phyloP scores from a whole-genome alignment of 345 rosid genomes.

The Corymbia maculata region DNA sequence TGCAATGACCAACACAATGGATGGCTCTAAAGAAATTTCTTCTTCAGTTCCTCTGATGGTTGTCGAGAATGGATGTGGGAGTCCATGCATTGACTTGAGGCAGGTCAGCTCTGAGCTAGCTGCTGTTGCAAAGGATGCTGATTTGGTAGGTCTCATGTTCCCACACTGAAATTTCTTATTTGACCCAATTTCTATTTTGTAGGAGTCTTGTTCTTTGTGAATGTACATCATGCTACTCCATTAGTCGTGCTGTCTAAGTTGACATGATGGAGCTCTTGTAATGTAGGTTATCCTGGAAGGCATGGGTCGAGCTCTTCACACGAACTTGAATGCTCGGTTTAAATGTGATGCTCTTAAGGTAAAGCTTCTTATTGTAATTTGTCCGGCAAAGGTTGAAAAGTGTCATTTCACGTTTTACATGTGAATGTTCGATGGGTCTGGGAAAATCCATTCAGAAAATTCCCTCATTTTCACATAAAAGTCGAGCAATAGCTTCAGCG shows the following conservation, averaged over 20 bases:
- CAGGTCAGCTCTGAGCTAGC: conserved; percentile 99
- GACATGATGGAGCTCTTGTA: neutral
- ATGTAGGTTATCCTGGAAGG: conserved; percentile 89
- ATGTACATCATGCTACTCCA: neutral
- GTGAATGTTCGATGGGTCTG: neutral
- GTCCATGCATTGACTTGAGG: conserved; percentile 95
- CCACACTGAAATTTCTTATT: neutral
- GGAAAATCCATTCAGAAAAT: neutral
- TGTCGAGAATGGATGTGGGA: conserved; percentile 98
- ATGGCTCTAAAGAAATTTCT: conserved; percentile 51
- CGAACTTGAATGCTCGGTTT: conserved; percentile 75
- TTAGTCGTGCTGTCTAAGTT: neutral
- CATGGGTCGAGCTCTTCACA: conserved; percentile 97
- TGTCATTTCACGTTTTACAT: neutral
- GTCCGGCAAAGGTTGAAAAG: neutral
- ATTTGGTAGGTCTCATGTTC: conserved; percentile 53
- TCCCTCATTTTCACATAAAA: neutral
- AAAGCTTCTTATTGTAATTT: neutral
- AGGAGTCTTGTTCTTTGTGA: neutral
- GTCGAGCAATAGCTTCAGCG: neutral
- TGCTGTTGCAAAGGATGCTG: conserved; percentile 87
- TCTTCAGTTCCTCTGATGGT: conserved; percentile 90
- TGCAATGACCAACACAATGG: conserved; percentile 62
- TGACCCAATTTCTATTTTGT: neutral
- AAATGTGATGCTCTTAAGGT: conserved; percentile 91